Evolutionary conservation across 345 rosid genomes (phyloP).

Genomic region (Moricandia arvensis): DNA sequence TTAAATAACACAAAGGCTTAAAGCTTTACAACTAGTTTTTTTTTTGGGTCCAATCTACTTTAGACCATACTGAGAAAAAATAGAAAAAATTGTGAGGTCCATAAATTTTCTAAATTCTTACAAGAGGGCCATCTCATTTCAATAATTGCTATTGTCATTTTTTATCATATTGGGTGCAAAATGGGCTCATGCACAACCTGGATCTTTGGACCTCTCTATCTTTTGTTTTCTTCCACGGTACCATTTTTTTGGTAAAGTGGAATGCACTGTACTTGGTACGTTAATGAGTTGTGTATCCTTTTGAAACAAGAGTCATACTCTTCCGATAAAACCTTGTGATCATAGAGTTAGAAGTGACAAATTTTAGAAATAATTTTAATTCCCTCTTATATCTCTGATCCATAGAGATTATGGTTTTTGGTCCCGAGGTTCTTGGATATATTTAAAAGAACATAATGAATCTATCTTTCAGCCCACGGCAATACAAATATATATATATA

Average conservation of each 20-base stretch:
- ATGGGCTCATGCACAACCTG: conserved; percentile 10
- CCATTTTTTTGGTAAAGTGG: background rate
- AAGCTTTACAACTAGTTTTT: background rate
- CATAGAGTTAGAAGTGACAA: background rate
- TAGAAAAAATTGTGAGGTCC: background rate
- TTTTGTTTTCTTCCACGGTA: background rate
- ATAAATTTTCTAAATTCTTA: background rate
- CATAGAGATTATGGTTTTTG: background rate
- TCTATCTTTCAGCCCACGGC: background rate
- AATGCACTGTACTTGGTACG: background rate
- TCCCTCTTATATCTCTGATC: background rate
- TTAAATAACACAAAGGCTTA: background rate
- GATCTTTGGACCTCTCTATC: background rate
- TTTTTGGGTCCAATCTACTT: conserved; percentile 17
- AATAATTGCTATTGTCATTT: background rate
- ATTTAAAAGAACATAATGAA: background rate
- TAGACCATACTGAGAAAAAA: background rate
- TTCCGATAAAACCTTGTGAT: background rate
- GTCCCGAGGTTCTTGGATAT: background rate
- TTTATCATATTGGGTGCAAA: background rate
- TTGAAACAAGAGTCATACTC: background rate
- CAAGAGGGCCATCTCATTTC: conserved; percentile 1
- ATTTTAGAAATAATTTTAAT: background rate
- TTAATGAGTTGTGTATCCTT: background rate
- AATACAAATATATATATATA: background rate